Conservation (phyloP, 2,329 filamentous ascomycete species). For the Diaporthe sp. region DNA sequence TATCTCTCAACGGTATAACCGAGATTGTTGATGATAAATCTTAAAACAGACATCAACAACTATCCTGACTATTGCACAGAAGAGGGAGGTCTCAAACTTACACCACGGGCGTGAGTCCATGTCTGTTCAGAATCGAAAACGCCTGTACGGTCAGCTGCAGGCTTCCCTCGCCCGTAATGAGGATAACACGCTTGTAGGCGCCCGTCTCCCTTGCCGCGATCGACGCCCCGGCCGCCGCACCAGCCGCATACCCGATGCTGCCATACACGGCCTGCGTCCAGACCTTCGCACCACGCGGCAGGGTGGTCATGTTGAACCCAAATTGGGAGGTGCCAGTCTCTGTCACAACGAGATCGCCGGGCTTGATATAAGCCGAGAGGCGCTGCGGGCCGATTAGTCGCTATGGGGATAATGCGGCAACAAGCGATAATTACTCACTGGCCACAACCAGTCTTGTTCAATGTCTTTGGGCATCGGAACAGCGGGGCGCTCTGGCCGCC, state of each 20-base stretch:
- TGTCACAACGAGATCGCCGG: conserved; percentile 43
- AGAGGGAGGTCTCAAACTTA: conserved; percentile 19
- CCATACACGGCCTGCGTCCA: conserved; percentile 46
- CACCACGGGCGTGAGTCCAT: conserved; percentile 40
- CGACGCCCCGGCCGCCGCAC: conserved; percentile 42
- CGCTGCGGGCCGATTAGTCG: conserved; percentile 10
- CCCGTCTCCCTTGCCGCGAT: conserved; percentile 45
- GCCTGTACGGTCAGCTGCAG: conserved; percentile 44
- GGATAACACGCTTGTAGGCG: conserved; percentile 40
- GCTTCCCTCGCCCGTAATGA: conserved; percentile 47
- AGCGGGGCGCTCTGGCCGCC: not conserved
- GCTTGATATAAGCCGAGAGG: conserved; percentile 39
- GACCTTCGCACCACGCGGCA: conserved; percentile 38
- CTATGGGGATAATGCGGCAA: not conserved
- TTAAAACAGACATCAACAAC: not conserved
- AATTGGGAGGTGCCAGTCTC: conserved; percentile 46
- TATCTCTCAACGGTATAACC: conserved; percentile 44
- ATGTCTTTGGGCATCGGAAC: conserved; percentile 30
- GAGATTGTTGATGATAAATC: conserved; percentile 42
- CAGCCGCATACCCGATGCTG: conserved; percentile 45
- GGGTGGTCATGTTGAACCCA: conserved; percentile 36
- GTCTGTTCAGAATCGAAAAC: conserved; percentile 40
- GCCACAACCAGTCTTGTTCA: conserved; percentile 41
- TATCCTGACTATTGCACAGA: not conserved
- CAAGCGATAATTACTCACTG: not conserved